Base-by-base conservation (phyloP, 1,284 basidiomycete species). In the Melampsora larici-populina region DNA sequence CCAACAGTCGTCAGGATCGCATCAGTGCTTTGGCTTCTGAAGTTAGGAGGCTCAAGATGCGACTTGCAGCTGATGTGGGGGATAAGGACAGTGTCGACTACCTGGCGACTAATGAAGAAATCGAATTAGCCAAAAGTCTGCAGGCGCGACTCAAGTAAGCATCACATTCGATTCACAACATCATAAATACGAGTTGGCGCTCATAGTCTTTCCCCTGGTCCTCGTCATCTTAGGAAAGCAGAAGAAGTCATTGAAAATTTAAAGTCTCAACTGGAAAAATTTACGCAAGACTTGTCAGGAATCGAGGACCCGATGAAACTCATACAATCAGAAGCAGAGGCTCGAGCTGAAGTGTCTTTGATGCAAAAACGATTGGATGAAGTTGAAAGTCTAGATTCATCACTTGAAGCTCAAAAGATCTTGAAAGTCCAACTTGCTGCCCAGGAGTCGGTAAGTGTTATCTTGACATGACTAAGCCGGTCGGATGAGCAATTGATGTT, bases 1-100 rank as follows among this genome's bases (percentile, higher is more conserved):
- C 89, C 26, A 89, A 90, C 75, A 88, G 90, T 13, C 89, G 91
- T 81, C 82, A 93, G 88, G 91, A 92, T 80, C 90, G 94, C 31
- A 90, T 97, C 68, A 84, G 84, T 7, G 88, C 89, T 29, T 84
- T 97, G 55, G 85, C 89, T 76, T 91, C 90, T 1, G 92, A 98
- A 84, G 86, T 92, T 21, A 87, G 87, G 65, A 87, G 95, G 43
- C 86, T 92, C 79, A 92, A 91, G 82, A 88, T 91, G 66, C 88
- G 89, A 51, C 85, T 96, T 8, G 93, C 92, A 18, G 92, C 93
- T 0, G 85, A 89, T 58, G 86, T 88, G 2, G 89, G 90, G 7
- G 88, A 92, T 46, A 88, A 89, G 79, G 90, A 92, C 69, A 86
- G 93, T 65, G 87, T 95, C 81, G 85, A 86, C 2, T 92, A 92